Evolutionary conservation across 2,329 filamentous ascomycete genomes (phyloP), one percentile per base, ranked within the genome.

Genomic region (Ascomycota sp.): DNA sequence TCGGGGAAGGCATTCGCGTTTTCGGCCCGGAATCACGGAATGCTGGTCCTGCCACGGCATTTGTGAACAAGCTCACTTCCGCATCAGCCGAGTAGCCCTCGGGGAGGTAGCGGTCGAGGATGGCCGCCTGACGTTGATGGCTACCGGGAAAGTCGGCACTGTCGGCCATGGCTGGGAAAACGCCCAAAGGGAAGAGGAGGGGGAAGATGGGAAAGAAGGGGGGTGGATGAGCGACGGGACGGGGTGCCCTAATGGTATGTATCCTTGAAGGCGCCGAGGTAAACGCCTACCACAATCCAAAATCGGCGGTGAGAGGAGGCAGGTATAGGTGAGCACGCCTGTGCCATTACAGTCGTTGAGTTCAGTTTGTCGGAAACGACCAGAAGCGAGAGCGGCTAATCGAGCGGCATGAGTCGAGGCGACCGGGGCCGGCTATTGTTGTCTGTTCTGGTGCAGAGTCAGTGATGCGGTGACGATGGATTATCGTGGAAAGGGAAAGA

Each of bases 31-130:
- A 17, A 15, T 17, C 25, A 17, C 20, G 10, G 15, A 4, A 17
- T 12, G 4, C 25, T 4, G 13, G 25, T 10, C 15, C 36, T 19
- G 36, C 31, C 21, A 41, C 26, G n/a, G 39, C 34, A 7, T 37
- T 35, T 10, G 28, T 31, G 22, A 38, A 40, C 20, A 51, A 33
- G 31, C 48, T 52, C 32, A 44, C 51, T n/a, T 53, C 49, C 12
- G 52, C 45, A 7, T 48, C 51, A 22, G 52, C 52, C 15, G 52
- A 54, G 37, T 51, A 55, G 23, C 52, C 52, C 30, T 54, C 52
- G 9, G 52, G 52, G 1, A 55, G 42, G 31, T 51, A 51, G 21
- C 46, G 46, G 12, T 52, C 44, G 30, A 55, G 45, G 19, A 55
- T 52, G 12, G 50, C 48, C 23, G 48, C 50, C 27, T 50, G 45